These are phyloP conservation scores for Cymodocea nodosa DNA, from an alignment of 116 monocot species.

Conservation along the genomic window DNA sequence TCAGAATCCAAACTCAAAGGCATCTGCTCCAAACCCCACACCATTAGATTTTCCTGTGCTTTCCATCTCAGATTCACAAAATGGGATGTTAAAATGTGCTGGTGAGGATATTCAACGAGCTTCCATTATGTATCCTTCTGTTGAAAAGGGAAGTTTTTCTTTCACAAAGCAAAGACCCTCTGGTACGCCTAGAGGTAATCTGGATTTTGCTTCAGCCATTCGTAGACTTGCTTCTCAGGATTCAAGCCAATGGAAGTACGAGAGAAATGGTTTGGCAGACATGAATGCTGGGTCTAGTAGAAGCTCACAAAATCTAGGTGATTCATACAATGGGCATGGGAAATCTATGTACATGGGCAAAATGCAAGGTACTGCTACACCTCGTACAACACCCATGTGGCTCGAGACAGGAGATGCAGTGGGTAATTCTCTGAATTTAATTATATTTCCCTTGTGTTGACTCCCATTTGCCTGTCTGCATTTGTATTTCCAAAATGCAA, in stretches of 20 bases:
- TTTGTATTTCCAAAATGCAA: too few species aligned
- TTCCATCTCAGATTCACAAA: constrained; percentile 11
- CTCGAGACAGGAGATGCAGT: constrained; percentile 65
- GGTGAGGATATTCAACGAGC: constrained; percentile 24
- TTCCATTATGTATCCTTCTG: constrained; percentile 9
- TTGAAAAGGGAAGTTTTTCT: constrained; percentile 7
- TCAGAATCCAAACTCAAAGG: constrained; percentile 34
- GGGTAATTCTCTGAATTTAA: constrained; percentile 30
- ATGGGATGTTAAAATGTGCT: constrained; percentile 24
- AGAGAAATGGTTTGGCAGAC: constrained; percentile 20
- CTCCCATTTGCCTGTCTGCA: neutral
- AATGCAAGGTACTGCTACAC: constrained; percentile 11
- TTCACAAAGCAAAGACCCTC: constrained; percentile 10
- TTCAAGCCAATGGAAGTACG: constrained; percentile 23
- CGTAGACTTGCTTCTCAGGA: constrained; percentile 35
- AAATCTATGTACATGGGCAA: constrained; percentile 36
- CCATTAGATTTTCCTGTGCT: constrained; percentile 42
- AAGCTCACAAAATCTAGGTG: constrained; percentile 25
- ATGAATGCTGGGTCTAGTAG: constrained; percentile 25
- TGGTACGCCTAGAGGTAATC: constrained; percentile 16
- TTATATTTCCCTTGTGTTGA: neutral
- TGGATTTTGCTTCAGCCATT: constrained; percentile 48
- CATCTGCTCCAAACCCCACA: constrained; percentile 29
- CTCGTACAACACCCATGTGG: constrained; percentile 36
- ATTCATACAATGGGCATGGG: constrained; percentile 32